Base-by-base conservation (phyloP, 2,329 filamentous ascomycete species). In the Hymenoscyphus albidus region DNA sequence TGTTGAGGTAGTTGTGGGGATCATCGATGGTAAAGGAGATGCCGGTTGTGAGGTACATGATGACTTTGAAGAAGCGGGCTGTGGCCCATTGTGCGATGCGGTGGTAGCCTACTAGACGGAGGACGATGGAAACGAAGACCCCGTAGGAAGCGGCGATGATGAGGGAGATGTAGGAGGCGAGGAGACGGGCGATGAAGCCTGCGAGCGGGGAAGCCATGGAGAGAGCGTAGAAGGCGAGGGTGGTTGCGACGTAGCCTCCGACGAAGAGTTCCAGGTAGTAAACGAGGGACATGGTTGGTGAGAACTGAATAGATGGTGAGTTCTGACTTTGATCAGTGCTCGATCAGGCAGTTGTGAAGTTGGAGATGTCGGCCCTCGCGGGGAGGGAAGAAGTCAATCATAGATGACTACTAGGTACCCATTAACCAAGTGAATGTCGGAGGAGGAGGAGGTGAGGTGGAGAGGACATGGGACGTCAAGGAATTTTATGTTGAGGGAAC, bases 11-110 rank as follows among this genome's bases (percentile, higher is more conserved):
- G 69, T 87, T 78, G 65, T 86, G 75, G 48, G 86, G 81, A 76
- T 93, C 92, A 56, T 89, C 83, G 59, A 97, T 79, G 67, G 85
- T 82, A 75, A 98, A 97, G 65, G 82, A 84, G 59, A 97, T 83
- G 66, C 94, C 94, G 0, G 92, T 93, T 58, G 86, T 84, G 57
- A 84, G 77, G 70, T 83, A 82, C 90, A 97, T 96, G 70, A 85
- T 76, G 79, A 86, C 90, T 77, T 93, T 90, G 83, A 97, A 98
- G 68, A 83, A 79, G 67, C 93, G 86, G 7, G 82, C 95, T 10
- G 87, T 87, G 48, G 91, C 87, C 92, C 93, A 98, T 82, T 98
- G 95, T 35, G 91, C 86, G 69, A 92, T 85, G 63, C 90, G 87
- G 65, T 87, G 88, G 72, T 90, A 85, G 65, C 93, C 93, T 59